Base-by-base conservation (phyloP, 768 basidiomycete genomes). In the Zangia roseola region DNA sequence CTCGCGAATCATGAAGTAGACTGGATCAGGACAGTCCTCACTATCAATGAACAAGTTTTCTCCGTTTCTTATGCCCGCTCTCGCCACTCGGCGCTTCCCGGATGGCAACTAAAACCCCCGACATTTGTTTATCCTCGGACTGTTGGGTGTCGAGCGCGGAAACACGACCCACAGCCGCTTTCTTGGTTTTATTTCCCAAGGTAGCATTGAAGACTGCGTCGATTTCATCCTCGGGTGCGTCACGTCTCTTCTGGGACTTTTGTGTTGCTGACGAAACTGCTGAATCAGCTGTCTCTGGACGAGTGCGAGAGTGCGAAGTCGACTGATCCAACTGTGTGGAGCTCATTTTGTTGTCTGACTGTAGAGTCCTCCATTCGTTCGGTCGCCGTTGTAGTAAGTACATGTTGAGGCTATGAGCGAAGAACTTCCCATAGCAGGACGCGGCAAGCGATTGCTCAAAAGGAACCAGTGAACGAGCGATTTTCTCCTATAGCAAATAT, bases 341-440 rank as follows among this genome's bases (percentile, higher is more conserved):
- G 25, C 51, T 49, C 30, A 52, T 63, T 41, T 77, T 74, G 23
- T 25, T 55, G 43, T 61, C 60, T 4, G 84, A 73, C 61, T 94
- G 88, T 55, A 82, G 61, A 39, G 76, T 78, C 56, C 83, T 82
- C 95, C 95, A 99, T 44, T 92, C 87, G 4, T 90, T 83, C 4
- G 91, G 87, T 43, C 83, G 76, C 38, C 91, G 82, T 56, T 83
- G 79, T 6, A 94, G 77, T 20, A 97, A 70, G 57, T 88, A 78
- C 7, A 98, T 67, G 53, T 89, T 86, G 52, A 95, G 72, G 58
- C 82, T 86, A 33, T 86, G 78, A 21, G 81, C 81, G 55, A 98
- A 93, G 74, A 83, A 97, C 63, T 88, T 90, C 21, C 93, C 95
- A 58, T 86, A 95, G 62, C 80, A 86, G 0, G 90, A 91, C 10